phyloP scores from a whole-genome alignment of 257 asterid genomes.

The Ophiorrhiza pumila region DNA sequence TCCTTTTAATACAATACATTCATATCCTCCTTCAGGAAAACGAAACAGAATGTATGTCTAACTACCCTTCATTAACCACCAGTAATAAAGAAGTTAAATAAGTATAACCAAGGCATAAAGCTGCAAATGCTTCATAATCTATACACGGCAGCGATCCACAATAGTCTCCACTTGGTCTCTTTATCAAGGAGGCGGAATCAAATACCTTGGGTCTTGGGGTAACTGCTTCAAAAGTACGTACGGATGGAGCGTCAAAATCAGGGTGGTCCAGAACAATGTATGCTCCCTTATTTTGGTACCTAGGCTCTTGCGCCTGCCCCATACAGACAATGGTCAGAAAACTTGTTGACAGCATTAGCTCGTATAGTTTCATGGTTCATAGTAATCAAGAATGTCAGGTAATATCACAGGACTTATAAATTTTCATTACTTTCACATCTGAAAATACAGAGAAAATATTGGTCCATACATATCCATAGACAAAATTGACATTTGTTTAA shows the following conservation, averaged over 20 bases:
- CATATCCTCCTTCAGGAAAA: not conserved
- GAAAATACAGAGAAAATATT: not conserved
- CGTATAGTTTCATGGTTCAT: not conserved
- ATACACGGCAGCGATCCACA: not conserved
- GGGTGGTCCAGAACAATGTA: slow-evolving; percentile 83
- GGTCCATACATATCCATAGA: not conserved
- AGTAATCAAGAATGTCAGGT: not conserved
- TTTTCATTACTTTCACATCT: not conserved
- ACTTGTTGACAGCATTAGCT: not conserved
- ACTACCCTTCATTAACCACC: not conserved
- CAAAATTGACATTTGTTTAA: not conserved
- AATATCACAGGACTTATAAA: not conserved
- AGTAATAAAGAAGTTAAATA: not conserved
- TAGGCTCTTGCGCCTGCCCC: slow-evolving; percentile 74
- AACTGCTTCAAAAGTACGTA: slow-evolving; percentile 80
- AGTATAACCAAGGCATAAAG: no score
- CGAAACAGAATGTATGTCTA: not conserved
- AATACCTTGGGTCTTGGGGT: slow-evolving; percentile 85
- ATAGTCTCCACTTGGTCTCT: not conserved
- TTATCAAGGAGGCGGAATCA: slow-evolving; percentile 3
- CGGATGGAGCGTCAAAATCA: slow-evolving; percentile 56
- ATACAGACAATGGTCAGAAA: not conserved
- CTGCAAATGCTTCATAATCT: not conserved
- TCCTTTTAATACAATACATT: not conserved
- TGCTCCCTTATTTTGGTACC: slow-evolving; percentile 85